Conservation (phyloP, 139 green algal genomes). For the Volvox reticuliferus region DNA sequence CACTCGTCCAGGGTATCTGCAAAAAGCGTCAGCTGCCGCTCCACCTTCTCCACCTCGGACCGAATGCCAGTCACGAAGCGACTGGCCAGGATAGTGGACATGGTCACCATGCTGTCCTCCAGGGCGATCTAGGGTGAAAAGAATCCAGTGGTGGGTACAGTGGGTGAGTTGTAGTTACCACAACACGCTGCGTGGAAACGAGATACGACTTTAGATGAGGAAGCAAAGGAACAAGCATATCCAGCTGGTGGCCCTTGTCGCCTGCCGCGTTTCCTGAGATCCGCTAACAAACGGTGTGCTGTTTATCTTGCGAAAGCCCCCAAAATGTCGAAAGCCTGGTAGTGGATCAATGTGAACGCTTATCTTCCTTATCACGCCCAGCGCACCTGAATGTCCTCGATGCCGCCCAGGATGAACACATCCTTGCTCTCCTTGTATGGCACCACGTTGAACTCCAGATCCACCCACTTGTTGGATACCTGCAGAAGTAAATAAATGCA, state of each 20-base stretch:
- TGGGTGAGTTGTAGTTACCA: neutral
- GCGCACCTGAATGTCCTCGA: constrained; percentile 84
- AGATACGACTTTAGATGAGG: neutral
- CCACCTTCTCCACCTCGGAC: constrained; percentile 83
- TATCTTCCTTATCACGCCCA: neutral
- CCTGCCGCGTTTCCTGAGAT: too few species aligned
- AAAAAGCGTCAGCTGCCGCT: constrained; percentile 80
- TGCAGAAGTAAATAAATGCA: neutral
- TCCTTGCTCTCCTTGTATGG: constrained; percentile 93
- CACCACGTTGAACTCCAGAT: constrained; percentile 81
- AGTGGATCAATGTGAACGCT: too few species aligned
- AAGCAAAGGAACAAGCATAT: too few species aligned
- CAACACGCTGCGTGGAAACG: neutral
- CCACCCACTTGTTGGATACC: constrained; percentile 73
- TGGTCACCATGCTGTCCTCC: constrained; percentile 90
- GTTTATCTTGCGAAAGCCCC: too few species aligned
- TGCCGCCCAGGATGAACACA: constrained; percentile 82
- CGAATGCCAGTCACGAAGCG: constrained; percentile 84
- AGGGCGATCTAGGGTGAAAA: constrained; percentile 62
- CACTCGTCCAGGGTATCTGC: constrained; percentile 81
- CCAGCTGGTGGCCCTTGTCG: too few species aligned
- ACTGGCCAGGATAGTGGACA: constrained; percentile 85
- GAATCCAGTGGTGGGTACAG: neutral
- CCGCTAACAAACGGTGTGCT: too few species aligned
- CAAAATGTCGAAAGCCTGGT: too few species aligned